phyloP scores from a whole-genome alignment of 768 basidiomycete genomes.

The Jaapia argillacea region DNA sequence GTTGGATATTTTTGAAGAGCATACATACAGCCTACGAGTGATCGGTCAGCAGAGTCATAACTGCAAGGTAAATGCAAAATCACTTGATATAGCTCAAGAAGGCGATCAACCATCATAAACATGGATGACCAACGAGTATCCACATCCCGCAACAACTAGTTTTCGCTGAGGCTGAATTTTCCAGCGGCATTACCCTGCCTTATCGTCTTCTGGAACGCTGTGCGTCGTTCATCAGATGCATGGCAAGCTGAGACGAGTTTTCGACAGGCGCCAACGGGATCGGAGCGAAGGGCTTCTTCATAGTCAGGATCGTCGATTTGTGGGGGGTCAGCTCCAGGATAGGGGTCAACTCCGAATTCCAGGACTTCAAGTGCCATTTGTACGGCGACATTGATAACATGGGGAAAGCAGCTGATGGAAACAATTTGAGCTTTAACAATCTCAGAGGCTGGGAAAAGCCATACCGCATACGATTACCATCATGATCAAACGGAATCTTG shows the following conservation, averaged over 20 bases:
- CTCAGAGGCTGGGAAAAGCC: neutral
- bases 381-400: conserved; percentile 4
- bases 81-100: conserved; percentile 23
- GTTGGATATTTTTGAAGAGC: conserved; percentile 1
- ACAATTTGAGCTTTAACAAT: neutral
- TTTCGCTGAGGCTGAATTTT: conserved; percentile 9
- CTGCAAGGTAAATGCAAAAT: neutral
- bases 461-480: neutral
- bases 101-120: conserved; percentile 23
- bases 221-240: conserved; percentile 16
- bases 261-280: conserved; percentile 16
- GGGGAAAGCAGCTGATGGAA: conserved; percentile 3
- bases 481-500: neutral
- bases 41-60: neutral
- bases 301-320: conserved; percentile 10
- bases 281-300: conserved; percentile 11
- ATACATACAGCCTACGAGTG: conserved; percentile 1
- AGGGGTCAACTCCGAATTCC: no score
- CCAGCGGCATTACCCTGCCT: conserved; percentile 14
- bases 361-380: neutral
- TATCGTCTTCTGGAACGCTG: conserved; percentile 16
- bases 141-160: conserved; percentile 21
- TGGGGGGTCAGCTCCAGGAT: no score
- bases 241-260: conserved; percentile 20
- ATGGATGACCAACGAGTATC: conserved; percentile 27